Evolutionary conservation across 2,329 filamentous ascomycete genomes (phyloP).

Genomic region (Colletotrichum costaricense): DNA sequence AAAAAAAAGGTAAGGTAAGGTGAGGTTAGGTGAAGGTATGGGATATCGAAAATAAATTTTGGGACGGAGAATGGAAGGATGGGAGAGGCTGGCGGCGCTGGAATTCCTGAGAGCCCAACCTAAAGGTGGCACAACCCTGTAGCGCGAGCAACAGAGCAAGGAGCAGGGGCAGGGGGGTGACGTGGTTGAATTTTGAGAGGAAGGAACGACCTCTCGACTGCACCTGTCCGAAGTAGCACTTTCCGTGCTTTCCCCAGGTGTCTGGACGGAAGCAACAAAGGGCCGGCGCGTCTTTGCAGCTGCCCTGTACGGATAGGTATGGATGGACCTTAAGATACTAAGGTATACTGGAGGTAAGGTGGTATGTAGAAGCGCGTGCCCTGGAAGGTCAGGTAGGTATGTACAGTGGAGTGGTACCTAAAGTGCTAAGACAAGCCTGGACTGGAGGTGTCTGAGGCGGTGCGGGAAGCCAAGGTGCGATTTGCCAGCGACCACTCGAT

Average conservation of each 20-base stretch:
- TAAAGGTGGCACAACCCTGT: constrained; percentile 31
- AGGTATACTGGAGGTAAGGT: too few species aligned
- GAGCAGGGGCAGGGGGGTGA: constrained; percentile 31
- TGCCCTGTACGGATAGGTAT: too few species aligned
- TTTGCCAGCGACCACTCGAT: not conserved
- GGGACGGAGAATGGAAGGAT: constrained; percentile 31
- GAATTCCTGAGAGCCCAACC: constrained; percentile 32
- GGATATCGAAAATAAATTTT: constrained; percentile 32
- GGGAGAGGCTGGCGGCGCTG: constrained; percentile 30
- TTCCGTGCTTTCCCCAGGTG: too few species aligned
- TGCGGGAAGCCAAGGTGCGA: not conserved
- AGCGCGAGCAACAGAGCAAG: not conserved
- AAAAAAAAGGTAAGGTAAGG: not conserved
- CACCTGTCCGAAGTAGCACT: too few species aligned
- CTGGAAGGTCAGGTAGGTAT: too few species aligned
- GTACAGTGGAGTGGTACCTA: too few species aligned
- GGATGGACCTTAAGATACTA: too few species aligned
- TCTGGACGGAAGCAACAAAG: not conserved
- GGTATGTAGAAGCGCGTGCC: too few species aligned
- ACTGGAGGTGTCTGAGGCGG: not conserved
- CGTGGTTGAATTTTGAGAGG: constrained; percentile 21
- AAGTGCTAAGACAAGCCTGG: not conserved
- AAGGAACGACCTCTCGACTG: not conserved
- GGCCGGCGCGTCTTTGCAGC: not conserved
- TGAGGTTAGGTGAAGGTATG: not conserved